Percentiles rank a stretch among this genome's conserved stretches.
phyloP scores from a whole-genome alignment of 805 yeast species.

The Wickerhamiella kazuoi region DNA sequence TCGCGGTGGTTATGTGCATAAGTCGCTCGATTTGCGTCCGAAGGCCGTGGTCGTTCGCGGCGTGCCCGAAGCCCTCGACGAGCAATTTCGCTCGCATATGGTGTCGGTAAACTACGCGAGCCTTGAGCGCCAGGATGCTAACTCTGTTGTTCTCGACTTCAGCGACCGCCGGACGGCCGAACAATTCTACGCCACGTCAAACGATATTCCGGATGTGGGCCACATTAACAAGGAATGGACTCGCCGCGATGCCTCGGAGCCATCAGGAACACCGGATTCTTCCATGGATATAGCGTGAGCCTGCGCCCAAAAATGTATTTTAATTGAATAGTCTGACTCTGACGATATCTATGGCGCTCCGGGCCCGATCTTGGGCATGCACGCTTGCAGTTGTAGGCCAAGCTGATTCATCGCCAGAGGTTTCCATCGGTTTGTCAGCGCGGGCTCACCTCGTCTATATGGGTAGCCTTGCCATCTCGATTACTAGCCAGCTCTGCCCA shows the following conservation, averaged over 20 bases:
- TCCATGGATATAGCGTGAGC: no score
- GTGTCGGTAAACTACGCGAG: slow-evolving; percentile 11
- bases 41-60: slow-evolving; percentile 21
- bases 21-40: slow-evolving; percentile 24
- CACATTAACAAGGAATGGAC: slow-evolving; percentile 18
- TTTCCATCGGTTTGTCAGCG: no score
- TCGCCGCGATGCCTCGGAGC: neutral
- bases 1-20: slow-evolving; percentile 15
- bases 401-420: no score
- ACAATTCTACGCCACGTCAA: slow-evolving; percentile 16
- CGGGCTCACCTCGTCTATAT: no score
- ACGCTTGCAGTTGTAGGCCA: no score
- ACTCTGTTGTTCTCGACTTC: slow-evolving; percentile 15
- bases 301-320: no score
- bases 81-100: slow-evolving; percentile 18
- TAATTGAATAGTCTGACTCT: no score
- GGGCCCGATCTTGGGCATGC: no score
- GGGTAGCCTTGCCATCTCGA: no score
- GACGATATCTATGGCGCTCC: no score
- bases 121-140: slow-evolving; percentile 9
- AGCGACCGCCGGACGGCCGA: slow-evolving; percentile 25
- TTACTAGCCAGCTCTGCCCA: no score
- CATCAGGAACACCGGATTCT: no score
- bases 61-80: slow-evolving; percentile 19
- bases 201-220: slow-evolving; percentile 18